These are phyloP conservation scores for Mucor indicus DNA, from an alignment of 371 early-diverging fungal species.

Conservation along the genomic window DNA sequence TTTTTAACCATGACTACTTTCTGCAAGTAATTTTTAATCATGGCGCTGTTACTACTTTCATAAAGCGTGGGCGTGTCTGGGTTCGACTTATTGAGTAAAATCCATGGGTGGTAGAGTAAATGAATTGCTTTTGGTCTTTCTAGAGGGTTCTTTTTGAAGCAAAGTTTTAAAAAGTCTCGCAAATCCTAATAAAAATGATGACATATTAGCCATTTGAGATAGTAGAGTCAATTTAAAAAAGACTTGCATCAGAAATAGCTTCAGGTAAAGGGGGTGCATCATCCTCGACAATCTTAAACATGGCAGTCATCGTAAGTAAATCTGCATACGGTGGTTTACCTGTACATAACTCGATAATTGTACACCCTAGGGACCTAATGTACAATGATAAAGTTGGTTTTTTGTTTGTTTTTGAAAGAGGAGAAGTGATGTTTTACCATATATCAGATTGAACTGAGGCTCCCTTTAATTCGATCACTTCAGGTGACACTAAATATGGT, in stretches of 20 bases:
- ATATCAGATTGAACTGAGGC: slow-evolving; percentile 85
- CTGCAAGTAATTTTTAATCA: too few relatives aligned
- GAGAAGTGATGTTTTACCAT: slow-evolving; percentile 57
- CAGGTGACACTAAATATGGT: slow-evolving; percentile 82
- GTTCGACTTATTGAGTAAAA: slow-evolving; percentile 42
- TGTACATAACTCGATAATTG: slow-evolving; percentile 83
- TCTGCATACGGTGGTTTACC: slow-evolving; percentile 88
- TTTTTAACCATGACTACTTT: too few relatives aligned
- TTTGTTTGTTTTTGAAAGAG: too few relatives aligned
- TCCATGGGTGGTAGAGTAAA: slow-evolving; percentile 74
- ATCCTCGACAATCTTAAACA: slow-evolving; percentile 91
- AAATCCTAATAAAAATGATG: too few relatives aligned
- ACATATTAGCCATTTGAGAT: too few relatives aligned
- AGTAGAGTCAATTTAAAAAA: too few relatives aligned
- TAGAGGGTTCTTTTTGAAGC: slow-evolving; percentile 80
- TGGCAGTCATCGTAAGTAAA: slow-evolving; percentile 82
- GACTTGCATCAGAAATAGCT: slow-evolving; percentile 66
- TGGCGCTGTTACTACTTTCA: too few relatives aligned
- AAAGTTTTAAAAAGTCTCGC: slow-evolving; percentile 67
- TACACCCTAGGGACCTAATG: slow-evolving; percentile 72
- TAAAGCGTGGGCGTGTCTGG: too few relatives aligned
- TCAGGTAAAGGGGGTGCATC: slow-evolving; percentile 80
- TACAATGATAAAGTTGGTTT: too few relatives aligned
- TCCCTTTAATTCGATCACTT: slow-evolving; percentile 86
- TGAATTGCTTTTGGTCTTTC: slow-evolving; percentile 55